Base-by-base conservation (phyloP, 371 early-diverging fungal genomes). In the Mucor velutinosus region DNA sequence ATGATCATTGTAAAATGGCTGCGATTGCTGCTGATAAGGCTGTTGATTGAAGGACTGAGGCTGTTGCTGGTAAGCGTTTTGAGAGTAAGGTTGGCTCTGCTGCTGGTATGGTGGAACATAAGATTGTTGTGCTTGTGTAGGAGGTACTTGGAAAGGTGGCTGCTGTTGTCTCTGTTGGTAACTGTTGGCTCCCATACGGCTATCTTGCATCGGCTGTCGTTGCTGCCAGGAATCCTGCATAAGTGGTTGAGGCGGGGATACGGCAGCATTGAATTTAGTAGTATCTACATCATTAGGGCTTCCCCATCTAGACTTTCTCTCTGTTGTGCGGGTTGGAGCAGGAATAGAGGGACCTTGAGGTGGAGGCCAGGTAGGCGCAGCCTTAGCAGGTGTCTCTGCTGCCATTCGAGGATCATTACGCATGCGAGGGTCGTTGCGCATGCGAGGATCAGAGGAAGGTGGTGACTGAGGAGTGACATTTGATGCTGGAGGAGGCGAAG, bases 281-380 rank as follows among this genome's bases (percentile, higher is more conserved):
- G 19, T 49, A 25, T 32, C 49, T 12, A 33, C 45, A 25, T 62
- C 58, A 32, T 21, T 56, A 30, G 49, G 64, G 61, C 37, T 51
- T 19, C 65, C 68, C 69, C 69, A 69, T 27, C 69, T 64, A n/a
- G 72, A 68, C 10, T 64, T 72, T 41, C 68, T 60, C 35, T 67
- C 72, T 60, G 43, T 27, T 5, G 17, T 15, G 19, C 57, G 41
- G 7, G 61, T 45, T 21, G 59, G 25, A 27, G 33, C 33, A 33
- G 67, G 62, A 27, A 68, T 58, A 23, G 69, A 69, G 58, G 73
- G 69, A 3, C 63, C 62, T 43, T 65, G 69, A 41, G 69, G 73
- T 12, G 71, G 71, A 47, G 66, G 66, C 68, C 68, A 68, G n/a
- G 15, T 64, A 37, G 71, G 30, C 2, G 72, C 58, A 21, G 58